Base-by-base conservation (phyloP, 805 yeast species). In the Candida nemodendra region DNA sequence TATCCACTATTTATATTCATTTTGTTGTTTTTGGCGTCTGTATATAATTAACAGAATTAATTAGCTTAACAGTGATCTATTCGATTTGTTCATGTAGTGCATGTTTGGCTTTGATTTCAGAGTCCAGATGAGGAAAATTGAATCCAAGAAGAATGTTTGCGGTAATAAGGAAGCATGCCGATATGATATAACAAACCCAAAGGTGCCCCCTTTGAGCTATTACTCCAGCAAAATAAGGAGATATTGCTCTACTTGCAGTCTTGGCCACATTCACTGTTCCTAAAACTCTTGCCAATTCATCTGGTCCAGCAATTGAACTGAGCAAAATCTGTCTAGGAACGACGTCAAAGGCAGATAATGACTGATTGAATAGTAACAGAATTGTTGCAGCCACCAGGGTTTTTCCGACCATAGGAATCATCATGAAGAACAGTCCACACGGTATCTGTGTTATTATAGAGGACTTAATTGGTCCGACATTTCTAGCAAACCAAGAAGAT, bases 241-340 rank as follows among this genome's bases (percentile, higher is more conserved):
- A 95, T 9, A 85, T 57, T 30, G 93, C 78, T 43, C 95, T 71
- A 0, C 95, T 95, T 46, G 85, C 71, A 1, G 96, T 90, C 59
- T 88, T 87, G 18, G 84, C 88, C 26, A 89, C 79, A 54, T 88
- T 89, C 8, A 89, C 95, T 2, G 84, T 68, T 2, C 96, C 96
- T 79, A 89, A 72, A 1, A 84, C 89, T 49, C 71, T 75, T 2
- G 95, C 79, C 32, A 90, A 65, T 33, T 86, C 93, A 9, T 68
- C 60, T n/a, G 59, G 42, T 9, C 74, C 71, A 27, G 89, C 78
- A 15, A 87, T 66, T 2, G 84, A 71, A 0, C 95, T 80, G 34
- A 89, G 62, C 27, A 89, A 67, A 7, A 88, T 76, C 61, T 88
- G 96, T 35, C 97, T 74, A 5, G 96, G 96, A 3, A 88, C 93